Conservation (phyloP, 108 stramenopile species). For the Nitzschia palea region DNA sequence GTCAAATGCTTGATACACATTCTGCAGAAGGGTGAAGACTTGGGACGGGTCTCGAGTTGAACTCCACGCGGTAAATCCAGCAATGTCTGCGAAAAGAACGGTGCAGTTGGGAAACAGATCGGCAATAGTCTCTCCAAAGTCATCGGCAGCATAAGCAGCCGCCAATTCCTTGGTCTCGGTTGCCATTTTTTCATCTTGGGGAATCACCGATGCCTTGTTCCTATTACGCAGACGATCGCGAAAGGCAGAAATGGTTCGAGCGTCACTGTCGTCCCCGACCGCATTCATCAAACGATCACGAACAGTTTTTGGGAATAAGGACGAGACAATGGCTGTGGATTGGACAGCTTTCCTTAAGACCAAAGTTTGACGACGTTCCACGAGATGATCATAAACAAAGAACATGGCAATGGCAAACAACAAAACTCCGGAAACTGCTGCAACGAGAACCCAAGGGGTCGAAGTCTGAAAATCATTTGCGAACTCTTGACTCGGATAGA, state of each 20-base stretch:
- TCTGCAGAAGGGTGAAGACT: conserved; percentile 10
- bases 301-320: conserved; percentile 22
- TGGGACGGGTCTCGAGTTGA: conserved; percentile 9
- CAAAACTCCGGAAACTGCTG: conserved; percentile 45
- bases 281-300: background rate
- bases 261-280: background rate
- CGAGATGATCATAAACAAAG: conserved; percentile 33
- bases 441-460: conserved; percentile 35
- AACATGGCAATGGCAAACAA: conserved; percentile 23
- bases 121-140: conserved; percentile 51
- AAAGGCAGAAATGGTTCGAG: background rate
- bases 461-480: conserved; percentile 43
- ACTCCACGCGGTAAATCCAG: conserved; percentile 10
- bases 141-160: too few relatives aligned
- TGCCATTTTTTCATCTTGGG: too few relatives aligned
- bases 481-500: conserved; percentile 65
- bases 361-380: conserved; percentile 12
- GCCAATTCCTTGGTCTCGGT: background rate
- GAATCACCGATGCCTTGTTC: background rate
- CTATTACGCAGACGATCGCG: conserved; percentile 7
- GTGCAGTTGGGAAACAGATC: conserved; percentile 58
- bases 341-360: conserved; percentile 14
- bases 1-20: conserved; percentile 3
- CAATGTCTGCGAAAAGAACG: conserved; percentile 57
- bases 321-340: conserved; percentile 24